Evolutionary conservation across 352 stramenopile species (phyloP).

Genomic region (Phytophthora pluvialis): DNA sequence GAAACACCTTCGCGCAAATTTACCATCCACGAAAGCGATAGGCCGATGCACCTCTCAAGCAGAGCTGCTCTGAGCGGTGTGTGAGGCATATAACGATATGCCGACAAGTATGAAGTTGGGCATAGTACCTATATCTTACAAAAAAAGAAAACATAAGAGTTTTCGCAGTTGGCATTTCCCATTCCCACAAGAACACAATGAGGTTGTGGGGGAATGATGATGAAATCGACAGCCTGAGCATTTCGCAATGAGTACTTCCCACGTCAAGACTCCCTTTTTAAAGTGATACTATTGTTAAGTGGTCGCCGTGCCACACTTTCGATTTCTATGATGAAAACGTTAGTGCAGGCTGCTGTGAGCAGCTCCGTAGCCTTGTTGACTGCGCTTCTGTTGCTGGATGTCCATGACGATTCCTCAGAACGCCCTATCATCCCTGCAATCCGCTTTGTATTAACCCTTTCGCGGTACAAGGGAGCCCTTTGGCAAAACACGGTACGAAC

Average conservation of each 20-base stretch:
- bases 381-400: neutral
- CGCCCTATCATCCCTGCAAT: neutral
- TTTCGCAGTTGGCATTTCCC: conserved; percentile 1
- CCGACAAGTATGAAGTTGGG: too few species aligned
- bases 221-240: neutral
- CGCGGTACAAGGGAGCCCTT: too few species aligned
- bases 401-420: neutral
- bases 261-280: neutral
- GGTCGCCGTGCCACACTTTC: neutral
- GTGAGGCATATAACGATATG: too few species aligned
- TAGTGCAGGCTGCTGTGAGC: neutral
- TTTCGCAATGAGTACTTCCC: neutral
- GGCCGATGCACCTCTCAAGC: too few species aligned
- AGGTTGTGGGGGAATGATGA: neutral
- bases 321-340: neutral
- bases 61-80: too few species aligned
- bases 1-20: too few species aligned
- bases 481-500: too few species aligned
- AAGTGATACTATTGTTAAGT: neutral
- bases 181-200: neutral
- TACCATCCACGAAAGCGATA: too few species aligned
- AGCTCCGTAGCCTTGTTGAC: neutral
- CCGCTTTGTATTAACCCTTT: neutral
- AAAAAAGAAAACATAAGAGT: too few species aligned
- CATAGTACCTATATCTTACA: too few species aligned